A percentile compares a stretch with the other conserved stretches of the same genome.
phyloP scores from a whole-genome alignment of 1,284 basidiomycete genomes.

The Peniophora sp. region DNA sequence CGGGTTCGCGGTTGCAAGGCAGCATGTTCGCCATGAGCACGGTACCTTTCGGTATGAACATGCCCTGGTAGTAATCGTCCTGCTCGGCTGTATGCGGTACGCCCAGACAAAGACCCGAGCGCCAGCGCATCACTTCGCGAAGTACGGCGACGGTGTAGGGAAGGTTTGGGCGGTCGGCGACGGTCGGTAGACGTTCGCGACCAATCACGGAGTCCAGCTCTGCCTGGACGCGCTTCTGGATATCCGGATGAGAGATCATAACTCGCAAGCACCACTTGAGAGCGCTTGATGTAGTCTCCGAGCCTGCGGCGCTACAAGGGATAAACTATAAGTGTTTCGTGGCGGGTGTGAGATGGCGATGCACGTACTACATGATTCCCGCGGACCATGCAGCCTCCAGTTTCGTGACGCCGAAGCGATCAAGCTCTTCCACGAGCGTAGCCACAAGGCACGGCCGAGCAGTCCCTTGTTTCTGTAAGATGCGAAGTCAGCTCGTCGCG shows the following conservation, averaged over 20 bases:
- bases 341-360: too few species aligned
- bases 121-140: background rate
- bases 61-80: background rate
- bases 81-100: background rate
- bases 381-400: background rate
- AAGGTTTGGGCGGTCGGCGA: background rate
- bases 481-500: background rate
- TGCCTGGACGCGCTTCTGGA: background rate
- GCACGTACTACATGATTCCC: background rate
- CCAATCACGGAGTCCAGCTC: background rate
- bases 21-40: background rate
- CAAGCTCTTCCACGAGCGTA: background rate
- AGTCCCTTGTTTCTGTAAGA: background rate
- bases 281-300: background rate
- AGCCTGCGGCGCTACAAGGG: background rate
- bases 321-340: too few species aligned
- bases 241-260: background rate
- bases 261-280: background rate
- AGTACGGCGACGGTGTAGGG: background rate
- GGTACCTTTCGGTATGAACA: slow-evolving; percentile 1
- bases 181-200: background rate
- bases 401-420: background rate
- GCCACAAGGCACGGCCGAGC: background rate
- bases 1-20: background rate
- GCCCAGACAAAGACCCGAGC: background rate